Conservation (phyloP, 2,329 filamentous ascomycete species). For the Arthroderma sp. region DNA sequence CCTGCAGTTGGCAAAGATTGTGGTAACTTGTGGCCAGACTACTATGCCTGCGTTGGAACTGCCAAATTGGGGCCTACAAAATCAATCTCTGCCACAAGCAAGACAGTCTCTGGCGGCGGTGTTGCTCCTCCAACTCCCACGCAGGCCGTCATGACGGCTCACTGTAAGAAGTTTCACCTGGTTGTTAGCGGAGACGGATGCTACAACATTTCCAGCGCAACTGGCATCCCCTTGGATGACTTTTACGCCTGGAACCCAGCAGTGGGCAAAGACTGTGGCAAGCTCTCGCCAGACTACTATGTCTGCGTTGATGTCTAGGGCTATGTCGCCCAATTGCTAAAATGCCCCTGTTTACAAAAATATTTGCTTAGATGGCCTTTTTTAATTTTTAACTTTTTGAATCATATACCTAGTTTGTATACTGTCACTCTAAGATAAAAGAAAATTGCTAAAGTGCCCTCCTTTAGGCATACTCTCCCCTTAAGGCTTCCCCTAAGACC, state of each 20-base stretch:
- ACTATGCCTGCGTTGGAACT: conserved; percentile 7
- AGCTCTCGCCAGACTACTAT: conserved; percentile 5
- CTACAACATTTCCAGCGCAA: background rate
- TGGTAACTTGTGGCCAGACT: conserved; percentile 1
- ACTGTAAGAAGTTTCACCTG: conserved; percentile 2
- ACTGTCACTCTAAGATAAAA: no score
- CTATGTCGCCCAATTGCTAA: no score
- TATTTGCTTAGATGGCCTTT: no score
- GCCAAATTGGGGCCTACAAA: background rate
- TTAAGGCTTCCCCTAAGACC: no score
- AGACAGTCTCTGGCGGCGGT: background rate
- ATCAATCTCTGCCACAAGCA: background rate
- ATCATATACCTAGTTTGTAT: no score
- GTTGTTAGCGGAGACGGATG: background rate
- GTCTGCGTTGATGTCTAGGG: conserved; percentile 1
- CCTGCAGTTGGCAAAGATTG: conserved; percentile 1
- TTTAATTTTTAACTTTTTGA: no score
- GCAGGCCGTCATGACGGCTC: background rate
- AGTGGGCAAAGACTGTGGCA: background rate
- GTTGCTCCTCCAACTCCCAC: conserved; percentile 2
- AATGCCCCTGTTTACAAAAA: no score
- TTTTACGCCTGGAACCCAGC: conserved; percentile 6
- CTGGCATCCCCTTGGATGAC: background rate
- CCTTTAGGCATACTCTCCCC: no score
- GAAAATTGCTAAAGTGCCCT: no score